These are phyloP conservation scores for Ophiostoma sp. DNA, from an alignment of 2,329 filamentous ascomycete genomes.

Conservation along the genomic window DNA sequence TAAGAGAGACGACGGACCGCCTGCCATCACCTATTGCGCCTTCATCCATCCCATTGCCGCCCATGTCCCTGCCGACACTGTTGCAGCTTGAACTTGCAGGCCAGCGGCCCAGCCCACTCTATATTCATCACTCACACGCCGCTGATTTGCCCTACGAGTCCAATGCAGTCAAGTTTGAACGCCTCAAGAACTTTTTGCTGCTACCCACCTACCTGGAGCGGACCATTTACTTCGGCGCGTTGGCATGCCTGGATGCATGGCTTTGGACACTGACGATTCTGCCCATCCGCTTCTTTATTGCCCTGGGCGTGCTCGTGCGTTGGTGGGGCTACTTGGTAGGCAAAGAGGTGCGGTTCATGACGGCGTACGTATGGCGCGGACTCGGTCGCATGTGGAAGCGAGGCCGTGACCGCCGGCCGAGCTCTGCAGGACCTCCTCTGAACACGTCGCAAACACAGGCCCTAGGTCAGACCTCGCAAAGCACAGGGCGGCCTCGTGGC, in stretches of 20 bases:
- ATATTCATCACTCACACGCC: constrained; percentile 55
- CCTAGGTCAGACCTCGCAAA: not conserved
- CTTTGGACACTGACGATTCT: constrained; percentile 94
- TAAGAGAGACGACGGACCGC: constrained; percentile 20
- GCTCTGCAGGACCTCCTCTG: constrained; percentile 32
- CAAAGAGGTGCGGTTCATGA: constrained; percentile 67
- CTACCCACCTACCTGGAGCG: constrained; percentile 78
- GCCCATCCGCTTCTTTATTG: constrained; percentile 79
- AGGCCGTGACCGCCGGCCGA: constrained; percentile 40
- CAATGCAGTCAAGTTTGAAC: constrained; percentile 83
- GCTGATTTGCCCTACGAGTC: constrained; percentile 77
- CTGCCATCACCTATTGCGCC: constrained; percentile 48
- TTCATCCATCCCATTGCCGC: constrained; percentile 55
- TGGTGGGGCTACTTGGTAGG: constrained; percentile 72
- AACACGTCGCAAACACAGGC: not conserved
- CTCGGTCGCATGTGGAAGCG: constrained; percentile 71
- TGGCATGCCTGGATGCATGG: constrained; percentile 94
- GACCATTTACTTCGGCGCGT: constrained; percentile 77
- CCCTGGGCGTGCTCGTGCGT: constrained; percentile 65
- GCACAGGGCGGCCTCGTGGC: constrained; percentile 9
- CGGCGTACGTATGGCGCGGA: constrained; percentile 72
- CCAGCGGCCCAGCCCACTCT: constrained; percentile 58
- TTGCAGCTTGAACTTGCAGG: constrained; percentile 60
- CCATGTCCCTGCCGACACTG: constrained; percentile 62
- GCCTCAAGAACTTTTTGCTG: constrained; percentile 80